Evolutionary conservation across 345 rosid genomes (phyloP).

Genomic region (Melastoma malabathricum): DNA sequence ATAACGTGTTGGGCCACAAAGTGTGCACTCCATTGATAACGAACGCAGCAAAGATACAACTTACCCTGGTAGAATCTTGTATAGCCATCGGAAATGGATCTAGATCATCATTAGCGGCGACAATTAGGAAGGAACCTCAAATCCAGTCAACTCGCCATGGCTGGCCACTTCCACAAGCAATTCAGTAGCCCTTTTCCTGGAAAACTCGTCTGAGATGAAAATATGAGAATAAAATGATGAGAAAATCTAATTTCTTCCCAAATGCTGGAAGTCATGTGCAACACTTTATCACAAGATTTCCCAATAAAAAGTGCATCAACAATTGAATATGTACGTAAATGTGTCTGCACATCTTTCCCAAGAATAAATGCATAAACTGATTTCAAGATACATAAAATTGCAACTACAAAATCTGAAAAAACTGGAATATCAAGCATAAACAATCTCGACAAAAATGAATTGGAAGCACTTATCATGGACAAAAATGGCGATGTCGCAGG

Average conservation of each 20-base stretch:
- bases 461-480: slow-evolving; percentile 66
- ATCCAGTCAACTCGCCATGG: slow-evolving; percentile 85
- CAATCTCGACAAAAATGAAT: not conserved
- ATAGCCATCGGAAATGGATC: slow-evolving; percentile 82
- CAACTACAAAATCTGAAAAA: too few relatives aligned
- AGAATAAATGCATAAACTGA: too few relatives aligned
- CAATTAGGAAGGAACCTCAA: slow-evolving; percentile 85
- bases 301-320: too few relatives aligned
- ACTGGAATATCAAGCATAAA: too few relatives aligned
- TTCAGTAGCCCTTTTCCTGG: slow-evolving; percentile 80
- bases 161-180: slow-evolving; percentile 86
- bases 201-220: slow-evolving; percentile 63
- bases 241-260: too few relatives aligned
- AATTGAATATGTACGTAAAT: too few relatives aligned
- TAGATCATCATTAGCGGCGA: slow-evolving; percentile 93
- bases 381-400: too few relatives aligned
- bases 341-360: too few relatives aligned
- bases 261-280: too few relatives aligned
- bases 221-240: not conserved
- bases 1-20: not conserved
- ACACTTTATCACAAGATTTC: too few relatives aligned
- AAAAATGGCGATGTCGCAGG: slow-evolving; percentile 83
- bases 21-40: too few relatives aligned
- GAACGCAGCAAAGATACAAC: not conserved
- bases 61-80: slow-evolving; percentile 91